Evolutionary conservation across 2,329 filamentous ascomycete genomes (phyloP).

Genomic region (Davidsoniella australis): DNA sequence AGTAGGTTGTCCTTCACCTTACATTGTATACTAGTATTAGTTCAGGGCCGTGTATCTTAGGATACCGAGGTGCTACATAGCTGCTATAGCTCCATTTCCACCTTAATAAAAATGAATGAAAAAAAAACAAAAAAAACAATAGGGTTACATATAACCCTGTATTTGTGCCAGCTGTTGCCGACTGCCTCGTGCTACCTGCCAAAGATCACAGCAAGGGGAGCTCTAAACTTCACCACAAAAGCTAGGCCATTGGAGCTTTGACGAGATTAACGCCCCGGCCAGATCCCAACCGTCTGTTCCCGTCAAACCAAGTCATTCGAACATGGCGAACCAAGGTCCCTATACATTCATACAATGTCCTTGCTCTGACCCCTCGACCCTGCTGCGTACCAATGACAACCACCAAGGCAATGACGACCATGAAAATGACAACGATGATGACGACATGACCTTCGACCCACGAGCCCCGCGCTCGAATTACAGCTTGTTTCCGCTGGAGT

Average conservation of each 20-base stretch:
- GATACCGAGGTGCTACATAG: no score
- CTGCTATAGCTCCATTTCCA: no score
- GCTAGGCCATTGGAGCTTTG: not conserved
- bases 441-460: constrained; percentile 72
- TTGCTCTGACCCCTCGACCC: constrained; percentile 33
- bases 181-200: not conserved
- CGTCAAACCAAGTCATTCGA: constrained; percentile 25
- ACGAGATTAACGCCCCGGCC: not conserved
- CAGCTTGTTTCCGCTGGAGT: constrained; percentile 81
- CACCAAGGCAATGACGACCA: constrained; percentile 14
- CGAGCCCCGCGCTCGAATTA: constrained; percentile 72
- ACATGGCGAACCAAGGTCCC: constrained; percentile 20
- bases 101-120: no score
- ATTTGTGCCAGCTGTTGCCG: not conserved
- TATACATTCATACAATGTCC: constrained; percentile 54
- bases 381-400: constrained; percentile 13
- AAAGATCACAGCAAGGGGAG: not conserved
- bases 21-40: no score
- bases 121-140: no score
- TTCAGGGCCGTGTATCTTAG: no score
- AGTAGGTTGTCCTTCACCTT: no score
- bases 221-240: not conserved
- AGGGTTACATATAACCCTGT: not conserved
- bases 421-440: constrained; percentile 24
- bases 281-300: no score